Evolutionary conservation across 1,284 basidiomycete species (phyloP), one percentile per base, ranked within the genome.

Genomic region (Acaromyces ingoldii): DNA sequence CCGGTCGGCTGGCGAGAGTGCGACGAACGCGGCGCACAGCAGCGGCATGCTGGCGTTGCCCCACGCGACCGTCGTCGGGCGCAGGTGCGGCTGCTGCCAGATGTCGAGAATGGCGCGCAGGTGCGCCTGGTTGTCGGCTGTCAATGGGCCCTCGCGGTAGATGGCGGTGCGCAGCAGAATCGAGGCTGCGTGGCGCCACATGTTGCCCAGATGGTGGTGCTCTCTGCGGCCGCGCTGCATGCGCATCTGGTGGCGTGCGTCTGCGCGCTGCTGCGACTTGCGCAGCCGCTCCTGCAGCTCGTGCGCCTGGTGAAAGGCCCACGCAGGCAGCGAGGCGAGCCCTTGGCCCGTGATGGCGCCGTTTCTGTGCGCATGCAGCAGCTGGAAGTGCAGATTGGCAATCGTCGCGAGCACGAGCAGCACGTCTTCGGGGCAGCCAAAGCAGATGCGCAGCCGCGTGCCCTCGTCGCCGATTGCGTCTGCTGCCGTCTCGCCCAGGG

Each of bases 401-500:
- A 44, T 44, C 6, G 11, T 6, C 7, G 41, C 41, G 13, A 44
- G 11, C n/a, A 44, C 19, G 9, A 44, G 15, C 11, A 44, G 19
- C 9, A 44, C 24, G 31, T 44, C 41, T 28, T 44, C 41, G 10
- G 41, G 41, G 31, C 41, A 44, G 9, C 41, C 41, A 44, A 44
- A 44, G 24, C n/a, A 44, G 21, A 44, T 44, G 7, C 11, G 24
- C 26, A 44, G 11, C 15, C 41, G 25, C 33, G 11, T n/a, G 13
- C n/a, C n/a, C 33, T 34, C n/a, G 33, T 13, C 33, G 11, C n/a
- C n/a, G 33, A n/a, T 34, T 34, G 33, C n/a, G 11, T 34, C 33
- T 34, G 11, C 33, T 34, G 33, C 33, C n/a, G n/a, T n/a, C n/a
- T n/a, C n/a, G n/a, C n/a, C n/a, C n/a, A n/a, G n/a, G n/a, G n/a